Evolutionary conservation across 345 rosid species (phyloP).

Genomic region (Arabis alpina): DNA sequence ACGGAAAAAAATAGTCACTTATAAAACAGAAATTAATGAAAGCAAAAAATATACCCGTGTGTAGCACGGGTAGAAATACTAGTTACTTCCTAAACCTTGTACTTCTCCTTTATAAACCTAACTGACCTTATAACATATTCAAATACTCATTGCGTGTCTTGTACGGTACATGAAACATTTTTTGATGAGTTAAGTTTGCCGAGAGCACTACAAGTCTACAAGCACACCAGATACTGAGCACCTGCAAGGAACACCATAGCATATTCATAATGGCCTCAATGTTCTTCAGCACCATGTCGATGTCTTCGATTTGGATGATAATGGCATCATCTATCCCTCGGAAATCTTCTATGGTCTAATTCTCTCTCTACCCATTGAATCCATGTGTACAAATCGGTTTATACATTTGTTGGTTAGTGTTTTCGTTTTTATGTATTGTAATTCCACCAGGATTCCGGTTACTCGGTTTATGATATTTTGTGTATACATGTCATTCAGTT

Average conservation of each 20-base stretch:
- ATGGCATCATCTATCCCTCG: conserved; percentile 85
- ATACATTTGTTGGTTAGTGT: neutral
- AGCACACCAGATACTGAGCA: conserved; percentile 71
- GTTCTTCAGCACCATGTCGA: conserved; percentile 91
- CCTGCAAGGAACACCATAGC: conserved; percentile 70
- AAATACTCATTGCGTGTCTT: neutral
- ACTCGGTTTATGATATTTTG: too few species aligned
- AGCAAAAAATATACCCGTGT: too few species aligned
- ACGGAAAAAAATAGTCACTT: too few species aligned
- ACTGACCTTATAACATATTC: neutral
- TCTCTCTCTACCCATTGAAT: too few species aligned
- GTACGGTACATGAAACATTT: neutral
- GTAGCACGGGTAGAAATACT: too few species aligned
- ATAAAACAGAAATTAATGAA: too few species aligned
- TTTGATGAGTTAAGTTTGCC: conserved; percentile 58
- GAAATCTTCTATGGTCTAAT: conserved; percentile 77
- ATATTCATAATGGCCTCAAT: conserved; percentile 51
- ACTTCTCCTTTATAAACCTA: conserved; percentile 29
- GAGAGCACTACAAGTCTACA: conserved; percentile 74
- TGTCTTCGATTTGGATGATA: conserved; percentile 71
- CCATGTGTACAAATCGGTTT: neutral
- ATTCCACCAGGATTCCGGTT: conserved; percentile 54
- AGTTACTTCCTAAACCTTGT: conserved; percentile 89
- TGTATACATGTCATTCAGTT: too few species aligned
- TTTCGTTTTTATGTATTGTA: neutral